Base-by-base conservation (phyloP, 2,329 filamentous ascomycete species). In the Talaromyces sp. region DNA sequence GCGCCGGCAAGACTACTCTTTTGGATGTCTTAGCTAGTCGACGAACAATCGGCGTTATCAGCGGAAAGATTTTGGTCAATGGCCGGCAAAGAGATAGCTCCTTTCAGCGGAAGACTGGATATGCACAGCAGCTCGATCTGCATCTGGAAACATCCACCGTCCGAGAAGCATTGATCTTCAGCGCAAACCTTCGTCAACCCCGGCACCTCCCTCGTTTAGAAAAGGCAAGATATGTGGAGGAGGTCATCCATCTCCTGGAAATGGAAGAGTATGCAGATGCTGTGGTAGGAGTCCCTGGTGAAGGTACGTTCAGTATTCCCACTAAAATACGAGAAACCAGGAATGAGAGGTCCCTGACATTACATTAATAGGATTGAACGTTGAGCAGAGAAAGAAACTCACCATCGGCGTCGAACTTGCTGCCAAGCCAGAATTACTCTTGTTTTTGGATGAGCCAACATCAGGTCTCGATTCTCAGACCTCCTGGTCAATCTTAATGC, bases 381-480 rank as follows among this genome's bases (percentile, higher is more conserved):
- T 82, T 13, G 83, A 86, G 67, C 82, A 86, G 65, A 76, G 83
- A 14, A 86, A 86, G 65, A 87, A 90, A 57, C 79, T 96, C 4
- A 96, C 91, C 0, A 96, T 97, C 58, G 92, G 91, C 71, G 91
- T 97, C 13, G 92, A 97, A 69, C 82, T 97, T 22, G 92, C 90
- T 32, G 92, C 92, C 4, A 96, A 93, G 75, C 92, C 92, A 5
- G 86, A 89, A 35, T 80, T 96, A 46, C 80, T 96, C 49, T 96
- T 96, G 75, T 96, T 96, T 75, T 85, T 96, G 30, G 92, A 97
- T 65, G 92, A 97, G 71, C 92, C 92, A 4, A 96, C 91, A 1
- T 95, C 90, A 22, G 92, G 92, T 76, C 83, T 96, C 4, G 92
- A 96, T 71, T 89, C 85, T 62, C 91, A 96, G 71, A 95, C 90